Evolutionary conservation across 2,329 filamentous ascomycete genomes (phyloP).

Genomic region (Colletotrichum somersetense): DNA sequence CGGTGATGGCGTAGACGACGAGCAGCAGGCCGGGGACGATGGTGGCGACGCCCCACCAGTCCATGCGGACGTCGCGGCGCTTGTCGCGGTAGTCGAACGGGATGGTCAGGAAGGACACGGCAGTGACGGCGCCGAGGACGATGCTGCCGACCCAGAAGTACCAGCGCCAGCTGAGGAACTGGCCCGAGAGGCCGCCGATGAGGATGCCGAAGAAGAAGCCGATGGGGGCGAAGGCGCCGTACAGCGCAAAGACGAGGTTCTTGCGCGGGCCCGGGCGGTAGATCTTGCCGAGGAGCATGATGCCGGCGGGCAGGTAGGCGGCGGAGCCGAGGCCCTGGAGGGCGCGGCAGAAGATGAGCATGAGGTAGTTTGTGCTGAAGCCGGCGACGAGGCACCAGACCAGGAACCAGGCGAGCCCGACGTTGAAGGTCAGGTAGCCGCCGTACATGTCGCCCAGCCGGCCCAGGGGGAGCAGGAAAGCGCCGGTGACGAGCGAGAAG

Average conservation of each 20-base stretch:
- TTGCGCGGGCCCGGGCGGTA: conserved; percentile 80
- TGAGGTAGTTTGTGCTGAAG: conserved; percentile 74
- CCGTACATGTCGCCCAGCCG: conserved; percentile 73
- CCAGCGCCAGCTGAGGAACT: conserved; percentile 74
- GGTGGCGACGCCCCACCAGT: conserved; percentile 68
- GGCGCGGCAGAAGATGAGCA: conserved; percentile 81
- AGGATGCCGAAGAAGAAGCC: conserved; percentile 76
- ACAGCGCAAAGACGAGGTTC: conserved; percentile 73
- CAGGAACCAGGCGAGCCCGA: conserved; percentile 73
- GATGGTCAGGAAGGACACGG: conserved; percentile 58
- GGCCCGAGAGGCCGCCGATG: conserved; percentile 71
- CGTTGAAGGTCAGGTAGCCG: conserved; percentile 70
- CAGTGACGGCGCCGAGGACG: conserved; percentile 59
- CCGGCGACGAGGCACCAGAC: conserved; percentile 78
- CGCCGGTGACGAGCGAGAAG: conserved; percentile 69
- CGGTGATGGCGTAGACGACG: conserved; percentile 76
- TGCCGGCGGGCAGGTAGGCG: conserved; percentile 77
- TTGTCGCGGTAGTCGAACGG: conserved; percentile 50
- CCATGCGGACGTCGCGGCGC: conserved; percentile 60
- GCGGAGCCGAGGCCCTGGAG: conserved; percentile 81
- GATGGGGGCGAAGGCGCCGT: conserved; percentile 68
- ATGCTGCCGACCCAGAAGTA: conserved; percentile 76
- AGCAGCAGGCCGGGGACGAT: conserved; percentile 71
- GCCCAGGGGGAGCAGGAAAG: conserved; percentile 73
- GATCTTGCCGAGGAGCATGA: conserved; percentile 76